phyloP scores from a whole-genome alignment of 2,329 filamentous ascomycete species.

The Leptosphaerulina australis region DNA sequence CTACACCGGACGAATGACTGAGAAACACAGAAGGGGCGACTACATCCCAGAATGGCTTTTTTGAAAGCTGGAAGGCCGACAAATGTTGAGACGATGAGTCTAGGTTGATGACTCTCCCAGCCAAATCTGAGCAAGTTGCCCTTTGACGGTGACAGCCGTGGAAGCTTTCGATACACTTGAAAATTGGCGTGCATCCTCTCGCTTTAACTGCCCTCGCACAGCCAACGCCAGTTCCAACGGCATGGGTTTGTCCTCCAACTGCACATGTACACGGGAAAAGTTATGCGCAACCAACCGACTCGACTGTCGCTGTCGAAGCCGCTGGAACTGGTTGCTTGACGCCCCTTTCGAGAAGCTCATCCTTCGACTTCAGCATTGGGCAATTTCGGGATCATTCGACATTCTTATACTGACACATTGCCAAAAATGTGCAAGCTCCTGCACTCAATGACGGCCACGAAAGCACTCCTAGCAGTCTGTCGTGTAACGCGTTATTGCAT shows the following conservation, averaged over 20 bases:
- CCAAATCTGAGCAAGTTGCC: no score
- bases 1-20: neutral
- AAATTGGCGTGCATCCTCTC: neutral
- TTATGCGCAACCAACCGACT: constrained; percentile 11
- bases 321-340: neutral
- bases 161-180: neutral
- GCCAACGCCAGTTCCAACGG: constrained; percentile 3
- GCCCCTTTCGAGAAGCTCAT: constrained; percentile 1
- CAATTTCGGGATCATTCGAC: constrained; percentile 1
- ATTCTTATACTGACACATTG: constrained; percentile 2
- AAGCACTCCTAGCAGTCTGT: constrained; percentile 12
- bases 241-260: constrained; percentile 1
- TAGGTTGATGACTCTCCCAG: neutral
- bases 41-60: neutral
- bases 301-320: neutral
- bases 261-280: constrained; percentile 13
- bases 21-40: neutral
- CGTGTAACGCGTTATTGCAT: constrained; percentile 17
- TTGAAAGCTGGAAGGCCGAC: neutral
- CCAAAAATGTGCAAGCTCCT: neutral
- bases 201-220: constrained; percentile 6
- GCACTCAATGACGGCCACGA: neutral
- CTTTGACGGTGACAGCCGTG: neutral
- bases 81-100: no score
- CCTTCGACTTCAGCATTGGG: neutral